Evolutionary conservation across 2,329 filamentous ascomycete genomes (phyloP).

Genomic region (Phyllosticta citrichinensis): DNA sequence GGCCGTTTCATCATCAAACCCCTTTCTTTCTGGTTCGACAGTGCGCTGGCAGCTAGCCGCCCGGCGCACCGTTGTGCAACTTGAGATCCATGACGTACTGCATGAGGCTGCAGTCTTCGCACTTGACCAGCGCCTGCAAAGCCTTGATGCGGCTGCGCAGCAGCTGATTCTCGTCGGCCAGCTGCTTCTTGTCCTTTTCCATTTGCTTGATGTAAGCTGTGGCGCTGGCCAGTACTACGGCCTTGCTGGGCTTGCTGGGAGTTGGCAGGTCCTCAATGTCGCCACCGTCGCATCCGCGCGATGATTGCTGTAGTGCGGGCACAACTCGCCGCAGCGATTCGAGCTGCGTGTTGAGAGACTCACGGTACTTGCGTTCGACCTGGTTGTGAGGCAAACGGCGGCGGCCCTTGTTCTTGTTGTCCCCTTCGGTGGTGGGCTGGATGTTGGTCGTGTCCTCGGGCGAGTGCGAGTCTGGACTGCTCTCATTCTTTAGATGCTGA

Average conservation of each 20-base stretch:
- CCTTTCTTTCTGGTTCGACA: background rate
- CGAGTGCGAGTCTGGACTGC: slow-evolving; percentile 16
- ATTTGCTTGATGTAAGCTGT: slow-evolving; percentile 38
- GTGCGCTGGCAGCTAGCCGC: slow-evolving; percentile 1
- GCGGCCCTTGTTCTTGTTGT: slow-evolving; percentile 23
- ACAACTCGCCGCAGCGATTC: slow-evolving; percentile 32
- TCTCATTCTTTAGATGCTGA: slow-evolving; percentile 23
- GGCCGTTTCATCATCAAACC: background rate
- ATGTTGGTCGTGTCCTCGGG: slow-evolving; percentile 18
- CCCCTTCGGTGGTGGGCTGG: slow-evolving; percentile 14
- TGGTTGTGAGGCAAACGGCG: slow-evolving; percentile 34
- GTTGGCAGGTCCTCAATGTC: slow-evolving; percentile 35
- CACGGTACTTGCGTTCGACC: slow-evolving; percentile 37
- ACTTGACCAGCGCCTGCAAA: slow-evolving; percentile 35
- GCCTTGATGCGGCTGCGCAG: slow-evolving; percentile 31
- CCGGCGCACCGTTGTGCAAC: slow-evolving; percentile 8
- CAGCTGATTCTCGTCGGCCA: slow-evolving; percentile 29
- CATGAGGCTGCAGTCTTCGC: slow-evolving; percentile 37
- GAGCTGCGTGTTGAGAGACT: slow-evolving; percentile 37
- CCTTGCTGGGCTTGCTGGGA: slow-evolving; percentile 34
- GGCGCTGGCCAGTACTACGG: slow-evolving; percentile 37
- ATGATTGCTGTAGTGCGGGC: slow-evolving; percentile 29
- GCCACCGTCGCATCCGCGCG: slow-evolving; percentile 19
- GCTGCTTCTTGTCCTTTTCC: slow-evolving; percentile 31
- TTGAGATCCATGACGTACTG: slow-evolving; percentile 34